A percentile compares a stretch with the other conserved stretches of the same genome.
Conservation (phyloP, 2,329 filamentous ascomycete genomes). For the Clonostachys rhizophaga region DNA sequence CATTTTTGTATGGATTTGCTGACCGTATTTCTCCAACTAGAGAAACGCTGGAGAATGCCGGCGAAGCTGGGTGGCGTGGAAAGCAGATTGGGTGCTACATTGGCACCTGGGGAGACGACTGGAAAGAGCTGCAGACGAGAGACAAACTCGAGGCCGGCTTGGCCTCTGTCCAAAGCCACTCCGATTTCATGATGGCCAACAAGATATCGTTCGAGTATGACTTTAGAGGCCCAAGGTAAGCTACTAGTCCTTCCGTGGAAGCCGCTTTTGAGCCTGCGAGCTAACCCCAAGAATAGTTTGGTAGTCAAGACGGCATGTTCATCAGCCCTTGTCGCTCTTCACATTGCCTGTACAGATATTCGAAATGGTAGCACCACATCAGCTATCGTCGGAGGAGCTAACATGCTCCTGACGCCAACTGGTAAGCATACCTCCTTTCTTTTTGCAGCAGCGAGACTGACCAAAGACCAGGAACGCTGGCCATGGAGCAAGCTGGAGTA, state of each 20-base stretch:
- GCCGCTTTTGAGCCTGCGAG: too few relatives aligned
- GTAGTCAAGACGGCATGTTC: slow-evolving; percentile 2
- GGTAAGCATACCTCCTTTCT: too few relatives aligned
- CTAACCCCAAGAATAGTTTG: not conserved
- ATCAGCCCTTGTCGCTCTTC: not conserved
- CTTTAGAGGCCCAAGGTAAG: not conserved
- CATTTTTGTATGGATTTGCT: too few relatives aligned
- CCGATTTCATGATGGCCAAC: not conserved
- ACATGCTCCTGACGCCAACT: not conserved
- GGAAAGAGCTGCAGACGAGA: slow-evolving; percentile 10
- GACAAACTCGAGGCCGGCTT: not conserved
- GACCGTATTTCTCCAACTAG: slow-evolving; percentile 10
- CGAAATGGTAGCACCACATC: not conserved
- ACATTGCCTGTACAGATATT: slow-evolving; percentile 1
- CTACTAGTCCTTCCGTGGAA: not conserved
- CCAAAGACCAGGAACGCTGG: not conserved
- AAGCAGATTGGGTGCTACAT: slow-evolving; percentile 23
- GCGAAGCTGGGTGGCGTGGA: slow-evolving; percentile 11
- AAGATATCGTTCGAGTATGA: not conserved
- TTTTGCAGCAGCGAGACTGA: too few relatives aligned
- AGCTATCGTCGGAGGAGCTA: slow-evolving; percentile 2
- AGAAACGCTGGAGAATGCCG: slow-evolving; percentile 26
- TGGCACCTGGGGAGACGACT: slow-evolving; percentile 25
- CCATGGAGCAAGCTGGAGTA: slow-evolving; percentile 13
- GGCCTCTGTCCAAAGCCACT: too few relatives aligned